Conservation (phyloP, 768 basidiomycete species). For the Tylopilus subfusipes region DNA sequence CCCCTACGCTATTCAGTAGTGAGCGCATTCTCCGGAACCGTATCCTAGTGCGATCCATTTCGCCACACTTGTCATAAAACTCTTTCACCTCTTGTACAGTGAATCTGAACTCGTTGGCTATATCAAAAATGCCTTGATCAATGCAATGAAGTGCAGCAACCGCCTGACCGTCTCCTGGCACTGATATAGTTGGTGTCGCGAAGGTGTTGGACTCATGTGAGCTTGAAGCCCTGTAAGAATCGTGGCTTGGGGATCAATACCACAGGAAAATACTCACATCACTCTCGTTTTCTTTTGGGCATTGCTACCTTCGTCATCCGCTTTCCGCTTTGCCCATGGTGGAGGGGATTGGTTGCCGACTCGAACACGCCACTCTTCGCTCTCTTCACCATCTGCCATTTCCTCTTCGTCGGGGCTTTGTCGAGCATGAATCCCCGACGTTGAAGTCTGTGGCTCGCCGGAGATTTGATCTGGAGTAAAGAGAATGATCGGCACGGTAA, state of each 20-base stretch:
- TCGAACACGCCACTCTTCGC: conserved; percentile 63
- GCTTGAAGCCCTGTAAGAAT: conserved; percentile 1
- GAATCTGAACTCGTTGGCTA: conserved; percentile 68
- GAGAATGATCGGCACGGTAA: conserved; percentile 25
- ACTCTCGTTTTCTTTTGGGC: conserved; percentile 43
- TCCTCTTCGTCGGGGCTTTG: conserved; percentile 60
- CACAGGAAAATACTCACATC: conserved; percentile 32
- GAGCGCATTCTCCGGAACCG: conserved; percentile 71
- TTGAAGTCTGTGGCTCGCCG: conserved; percentile 28
- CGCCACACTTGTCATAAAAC: conserved; percentile 70
- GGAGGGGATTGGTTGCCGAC: conserved; percentile 64
- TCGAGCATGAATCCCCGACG: conserved; percentile 25
- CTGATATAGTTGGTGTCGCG: conserved; percentile 1
- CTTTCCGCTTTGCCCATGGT: conserved; percentile 62
- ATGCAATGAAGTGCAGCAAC: conserved; percentile 50
- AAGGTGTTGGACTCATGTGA: neutral
- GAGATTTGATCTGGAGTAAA: conserved; percentile 23
- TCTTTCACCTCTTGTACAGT: conserved; percentile 75
- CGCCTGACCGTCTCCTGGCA: conserved; percentile 7
- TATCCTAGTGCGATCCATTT: conserved; percentile 60
- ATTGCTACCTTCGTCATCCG: conserved; percentile 36
- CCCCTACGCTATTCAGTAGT: conserved; percentile 29
- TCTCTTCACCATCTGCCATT: conserved; percentile 55
- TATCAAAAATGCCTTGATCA: conserved; percentile 60
- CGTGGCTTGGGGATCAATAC: neutral